phyloP scores from a whole-genome alignment of 108 stramenopile genomes.

The Bacterosira constricta region DNA sequence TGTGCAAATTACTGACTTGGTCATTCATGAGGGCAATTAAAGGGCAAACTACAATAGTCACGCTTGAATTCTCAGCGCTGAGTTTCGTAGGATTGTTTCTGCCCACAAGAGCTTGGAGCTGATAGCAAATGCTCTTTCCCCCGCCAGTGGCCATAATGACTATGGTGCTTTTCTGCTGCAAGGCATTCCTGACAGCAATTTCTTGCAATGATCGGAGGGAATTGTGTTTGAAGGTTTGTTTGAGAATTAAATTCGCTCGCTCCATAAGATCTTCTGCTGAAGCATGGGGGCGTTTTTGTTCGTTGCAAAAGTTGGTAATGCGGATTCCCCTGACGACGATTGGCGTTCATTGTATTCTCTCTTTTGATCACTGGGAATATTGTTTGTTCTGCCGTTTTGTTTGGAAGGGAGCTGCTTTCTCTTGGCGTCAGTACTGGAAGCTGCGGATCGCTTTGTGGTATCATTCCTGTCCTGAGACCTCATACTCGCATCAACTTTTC shows the following conservation, averaged over 20 bases:
- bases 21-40: slow-evolving; percentile 96
- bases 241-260: slow-evolving; percentile 31
- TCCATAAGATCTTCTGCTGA: slow-evolving; percentile 25
- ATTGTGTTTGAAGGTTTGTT: slow-evolving; percentile 53
- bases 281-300: neutral
- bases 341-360: too few species aligned
- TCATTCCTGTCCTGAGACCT: too few species aligned
- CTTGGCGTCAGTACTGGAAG: neutral
- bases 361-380: neutral
- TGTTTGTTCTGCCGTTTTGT: neutral
- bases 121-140: slow-evolving; percentile 95
- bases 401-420: neutral
- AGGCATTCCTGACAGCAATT: slow-evolving; percentile 53
- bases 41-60: slow-evolving; percentile 96
- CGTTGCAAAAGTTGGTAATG: slow-evolving; percentile 21
- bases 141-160: slow-evolving; percentile 95
- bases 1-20: slow-evolving; percentile 80
- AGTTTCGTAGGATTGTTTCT: slow-evolving; percentile 13
- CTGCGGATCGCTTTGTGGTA: neutral
- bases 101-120: slow-evolving; percentile 89
- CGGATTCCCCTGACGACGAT: too few species aligned
- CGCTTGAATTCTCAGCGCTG: slow-evolving; percentile 44
- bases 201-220: slow-evolving; percentile 70
- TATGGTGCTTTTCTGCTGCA: slow-evolving; percentile 62
- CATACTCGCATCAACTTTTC: neutral